phyloP scores from a whole-genome alignment of 139 green algal species.

The Picochlorum costavermella region DNA sequence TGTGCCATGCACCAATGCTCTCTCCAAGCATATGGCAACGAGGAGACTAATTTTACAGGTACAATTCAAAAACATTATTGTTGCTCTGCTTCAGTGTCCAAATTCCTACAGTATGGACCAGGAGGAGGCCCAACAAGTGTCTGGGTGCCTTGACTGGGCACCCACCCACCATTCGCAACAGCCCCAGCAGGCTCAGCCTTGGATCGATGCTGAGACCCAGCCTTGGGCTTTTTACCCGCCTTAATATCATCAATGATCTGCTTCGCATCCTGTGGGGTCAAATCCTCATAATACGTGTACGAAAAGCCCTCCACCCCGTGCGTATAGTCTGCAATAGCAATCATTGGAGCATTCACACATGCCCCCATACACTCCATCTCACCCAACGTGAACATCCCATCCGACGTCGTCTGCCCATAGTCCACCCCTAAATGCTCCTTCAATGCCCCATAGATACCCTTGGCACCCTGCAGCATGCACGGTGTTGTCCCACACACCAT shows the following conservation, averaged over 20 bases:
- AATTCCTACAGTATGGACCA: conserved; percentile 62
- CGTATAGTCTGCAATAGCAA: conserved; percentile 84
- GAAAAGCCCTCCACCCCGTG: conserved; percentile 71
- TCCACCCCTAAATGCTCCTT: conserved; percentile 62
- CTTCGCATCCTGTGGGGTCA: conserved; percentile 72
- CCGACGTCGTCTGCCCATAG: conserved; percentile 61
- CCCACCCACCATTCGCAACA: conserved; percentile 59
- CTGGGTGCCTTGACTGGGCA: conserved; percentile 25
- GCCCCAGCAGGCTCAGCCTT: conserved; percentile 72
- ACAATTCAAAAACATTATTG: not conserved
- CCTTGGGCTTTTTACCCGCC: conserved; percentile 58
- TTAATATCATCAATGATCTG: conserved; percentile 72
- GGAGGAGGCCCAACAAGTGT: conserved; percentile 47
- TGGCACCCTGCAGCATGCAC: conserved; percentile 70
- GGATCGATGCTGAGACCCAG: conserved; percentile 58
- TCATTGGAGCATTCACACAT: conserved; percentile 98
- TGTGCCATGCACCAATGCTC: too few species aligned
- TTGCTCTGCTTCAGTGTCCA: conserved; percentile 26
- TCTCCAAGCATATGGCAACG: too few species aligned
- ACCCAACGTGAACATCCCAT: conserved; percentile 93
- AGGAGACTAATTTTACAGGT: too few species aligned
- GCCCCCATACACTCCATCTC: conserved; percentile 99
- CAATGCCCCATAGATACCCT: conserved; percentile 67
- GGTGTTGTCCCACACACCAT: conserved; percentile 96
- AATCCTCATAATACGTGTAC: conserved; percentile 94